Percentiles rank a stretch among this genome's conserved stretches.
phyloP scores from a whole-genome alignment of 441 rosid species.

The Populus hybrid region DNA sequence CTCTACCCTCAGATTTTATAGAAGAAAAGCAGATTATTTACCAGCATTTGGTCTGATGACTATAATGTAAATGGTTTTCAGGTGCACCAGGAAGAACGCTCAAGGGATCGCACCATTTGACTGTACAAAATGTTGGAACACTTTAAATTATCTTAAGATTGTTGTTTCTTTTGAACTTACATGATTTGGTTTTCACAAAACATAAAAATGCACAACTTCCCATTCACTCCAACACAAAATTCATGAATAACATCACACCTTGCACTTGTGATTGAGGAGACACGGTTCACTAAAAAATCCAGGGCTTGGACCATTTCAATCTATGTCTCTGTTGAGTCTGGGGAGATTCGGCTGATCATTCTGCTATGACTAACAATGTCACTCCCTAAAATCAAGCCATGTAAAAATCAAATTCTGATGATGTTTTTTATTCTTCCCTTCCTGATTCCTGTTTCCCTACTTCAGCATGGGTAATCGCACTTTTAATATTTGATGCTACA shows the following conservation, averaged over 20 bases:
- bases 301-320: slow-evolving; percentile 33
- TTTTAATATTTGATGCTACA: too few species aligned
- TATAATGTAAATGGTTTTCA: slow-evolving; percentile 29
- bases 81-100: slow-evolving; percentile 67
- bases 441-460: too few species aligned
- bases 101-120: slow-evolving; percentile 87
- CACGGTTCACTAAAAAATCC: background rate
- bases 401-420: background rate
- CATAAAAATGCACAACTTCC: too few species aligned
- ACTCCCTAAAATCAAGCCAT: slow-evolving; percentile 2
- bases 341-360: slow-evolving; percentile 35
- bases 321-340: slow-evolving; percentile 27
- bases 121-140: slow-evolving; percentile 42
- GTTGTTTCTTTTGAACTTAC: too few species aligned
- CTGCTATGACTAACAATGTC: slow-evolving; percentile 24
- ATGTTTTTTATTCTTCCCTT: too few species aligned
- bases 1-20: background rate
- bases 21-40: background rate
- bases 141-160: too few species aligned
- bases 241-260: slow-evolving; percentile 47
- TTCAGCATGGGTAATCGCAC: too few species aligned
- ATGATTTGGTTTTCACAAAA: too few species aligned
- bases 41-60: background rate
- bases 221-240: slow-evolving; percentile 28
- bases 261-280: slow-evolving; percentile 29